A percentile compares a stretch with the other conserved stretches of the same genome.
Evolutionary conservation across 192 early-diverging fungal genomes (phyloP).

Genomic region (Podochytrium sp.): DNA sequence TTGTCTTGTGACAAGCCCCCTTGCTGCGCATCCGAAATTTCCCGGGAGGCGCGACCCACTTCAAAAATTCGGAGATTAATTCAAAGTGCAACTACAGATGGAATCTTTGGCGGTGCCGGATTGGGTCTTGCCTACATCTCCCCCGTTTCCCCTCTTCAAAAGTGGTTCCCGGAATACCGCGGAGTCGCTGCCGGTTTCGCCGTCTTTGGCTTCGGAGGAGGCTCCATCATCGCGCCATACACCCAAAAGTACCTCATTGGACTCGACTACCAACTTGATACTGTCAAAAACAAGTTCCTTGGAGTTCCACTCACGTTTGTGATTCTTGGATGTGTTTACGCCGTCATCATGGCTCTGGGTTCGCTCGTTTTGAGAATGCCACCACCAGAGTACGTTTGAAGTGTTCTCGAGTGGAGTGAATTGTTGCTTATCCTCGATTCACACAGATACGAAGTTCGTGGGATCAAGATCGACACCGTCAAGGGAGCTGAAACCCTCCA

Average conservation of each 20-base stretch:
- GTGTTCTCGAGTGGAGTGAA: no score
- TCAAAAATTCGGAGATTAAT: not conserved
- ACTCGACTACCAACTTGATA: constrained; percentile 31
- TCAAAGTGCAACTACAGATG: no score
- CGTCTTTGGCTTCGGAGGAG: constrained; percentile 77
- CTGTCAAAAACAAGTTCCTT: constrained; percentile 22
- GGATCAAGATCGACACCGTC: constrained; percentile 55
- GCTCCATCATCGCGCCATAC: constrained; percentile 69
- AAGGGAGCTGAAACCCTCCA: constrained; percentile 34
- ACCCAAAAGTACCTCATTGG: constrained; percentile 59
- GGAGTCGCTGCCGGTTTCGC: constrained; percentile 77
- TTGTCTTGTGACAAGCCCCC: not conserved
- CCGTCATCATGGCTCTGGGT: constrained; percentile 55
- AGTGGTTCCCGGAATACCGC: constrained; percentile 79
- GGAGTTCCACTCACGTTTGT: constrained; percentile 69
- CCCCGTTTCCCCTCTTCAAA: constrained; percentile 72
- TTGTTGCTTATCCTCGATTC: no score
- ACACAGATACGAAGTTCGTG: constrained; percentile 67
- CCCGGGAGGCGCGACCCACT: not conserved
- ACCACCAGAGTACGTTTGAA: constrained; percentile 46
- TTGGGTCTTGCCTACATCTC: constrained; percentile 75
- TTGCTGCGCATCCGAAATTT: not conserved
- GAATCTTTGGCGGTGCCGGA: constrained; percentile 70
- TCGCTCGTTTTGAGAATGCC: constrained; percentile 45
- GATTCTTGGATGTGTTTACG: constrained; percentile 63